Evolutionary conservation across 352 stramenopile species (phyloP), one percentile per base, ranked within the genome.

Genomic region (Phytopythium kandeliae): DNA sequence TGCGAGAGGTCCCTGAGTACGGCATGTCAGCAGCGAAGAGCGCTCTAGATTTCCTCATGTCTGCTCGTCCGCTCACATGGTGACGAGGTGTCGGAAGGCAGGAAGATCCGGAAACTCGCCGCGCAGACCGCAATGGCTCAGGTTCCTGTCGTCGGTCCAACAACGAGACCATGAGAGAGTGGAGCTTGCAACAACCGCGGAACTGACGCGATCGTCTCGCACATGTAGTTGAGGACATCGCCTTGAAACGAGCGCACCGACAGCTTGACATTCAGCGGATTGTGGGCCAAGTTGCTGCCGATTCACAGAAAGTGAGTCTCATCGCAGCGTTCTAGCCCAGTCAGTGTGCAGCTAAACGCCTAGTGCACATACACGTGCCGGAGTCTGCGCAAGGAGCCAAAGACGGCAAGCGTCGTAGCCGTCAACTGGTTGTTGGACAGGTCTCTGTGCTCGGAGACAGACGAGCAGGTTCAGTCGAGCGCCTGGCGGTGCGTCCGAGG

Each of bases 181-280:
- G n/a, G n/a, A n/a, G n/a, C n/a, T n/a, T n/a, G n/a, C n/a, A n/a
- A n/a, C n/a, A n/a, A n/a, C n/a, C n/a, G n/a, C n/a, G n/a, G n/a
- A n/a, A n/a, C n/a, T n/a, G n/a, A 4, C 26, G 5, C 22, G 12
- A 31, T 31, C 25, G 31, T 30, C 30, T 24, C 71, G 42, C 71
- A 90, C 79, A 86, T 55, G 30, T 46, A 60, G 48, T 74, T 62
- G 19, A 90, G 47, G 34, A 63, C 73, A 15, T 79, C 57, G 25
- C 67, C 75, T 15, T 61, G 46, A 58, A 88, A 78, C 10, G 86
- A 50, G 4, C 43, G 69, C 4, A 5, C 51, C 0, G 73, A 49
- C 9, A 87, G 25, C n/a, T 63, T 43, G 0, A 72, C 28, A 12
- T 58, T 48, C 33, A 89, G 59, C 0, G 62, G 51, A 46, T 89